Conservation (phyloP, 192 early-diverging fungal genomes). For the Chytriomyces confervae region DNA sequence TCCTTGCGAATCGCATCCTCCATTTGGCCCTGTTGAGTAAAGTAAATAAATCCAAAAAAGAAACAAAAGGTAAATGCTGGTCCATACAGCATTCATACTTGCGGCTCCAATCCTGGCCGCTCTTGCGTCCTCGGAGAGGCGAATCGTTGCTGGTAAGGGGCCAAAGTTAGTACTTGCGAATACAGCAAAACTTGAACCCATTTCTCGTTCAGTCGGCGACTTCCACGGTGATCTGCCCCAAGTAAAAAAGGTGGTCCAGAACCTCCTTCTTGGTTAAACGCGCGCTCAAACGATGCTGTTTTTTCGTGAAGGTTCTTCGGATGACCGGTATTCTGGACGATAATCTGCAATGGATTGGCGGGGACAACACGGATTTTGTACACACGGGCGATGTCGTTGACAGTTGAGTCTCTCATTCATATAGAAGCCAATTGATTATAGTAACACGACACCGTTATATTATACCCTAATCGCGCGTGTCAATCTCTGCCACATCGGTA, state of each 20-base stretch:
- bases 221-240: constrained; percentile 70
- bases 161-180: no score
- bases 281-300: no score
- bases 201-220: constrained; percentile 63
- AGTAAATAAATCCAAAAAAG: neutral
- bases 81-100: neutral
- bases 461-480: no score
- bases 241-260: neutral
- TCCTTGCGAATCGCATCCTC: neutral
- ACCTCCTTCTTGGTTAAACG: no score
- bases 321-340: constrained; percentile 68
- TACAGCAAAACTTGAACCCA: neutral
- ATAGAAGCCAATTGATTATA: no score
- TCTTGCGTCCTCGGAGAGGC: neutral
- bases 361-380: constrained; percentile 60
- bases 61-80: constrained; percentile 1
- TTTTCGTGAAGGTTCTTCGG: constrained; percentile 51
- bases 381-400: constrained; percentile 83
- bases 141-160: constrained; percentile 7
- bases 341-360: constrained; percentile 65
- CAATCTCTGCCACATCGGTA: no score
- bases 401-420: constrained; percentile 47
- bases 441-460: no score
- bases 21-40: neutral
- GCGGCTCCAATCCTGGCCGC: neutral